These are phyloP conservation scores for Xylaria sp. DNA, from an alignment of 2,329 filamentous ascomycete genomes.

Conservation along the genomic window DNA sequence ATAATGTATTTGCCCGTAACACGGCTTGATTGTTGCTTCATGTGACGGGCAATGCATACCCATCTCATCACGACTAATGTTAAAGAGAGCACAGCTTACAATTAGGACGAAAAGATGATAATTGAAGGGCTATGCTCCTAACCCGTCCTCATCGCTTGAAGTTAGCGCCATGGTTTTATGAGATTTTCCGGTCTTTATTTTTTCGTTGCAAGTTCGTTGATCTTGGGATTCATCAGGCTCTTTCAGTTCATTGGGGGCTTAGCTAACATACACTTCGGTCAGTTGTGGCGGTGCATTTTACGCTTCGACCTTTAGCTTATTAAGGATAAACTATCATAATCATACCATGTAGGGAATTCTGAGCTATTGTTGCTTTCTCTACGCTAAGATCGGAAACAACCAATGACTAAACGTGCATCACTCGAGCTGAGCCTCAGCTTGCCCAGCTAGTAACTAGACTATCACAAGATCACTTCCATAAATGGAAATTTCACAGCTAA, in stretches of 20 bases:
- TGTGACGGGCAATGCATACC: too few species aligned
- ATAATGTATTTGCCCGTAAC: too few species aligned
- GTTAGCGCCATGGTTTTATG: too few species aligned
- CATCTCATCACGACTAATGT: too few species aligned
- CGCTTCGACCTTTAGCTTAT: background rate
- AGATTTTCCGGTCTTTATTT: too few species aligned
- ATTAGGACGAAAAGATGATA: too few species aligned
- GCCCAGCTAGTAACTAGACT: background rate
- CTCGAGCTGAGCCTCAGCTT: background rate
- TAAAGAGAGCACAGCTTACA: too few species aligned
- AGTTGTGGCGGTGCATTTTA: background rate
- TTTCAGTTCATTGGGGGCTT: background rate
- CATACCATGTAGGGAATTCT: background rate
- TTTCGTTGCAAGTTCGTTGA: too few species aligned
- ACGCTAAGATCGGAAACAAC: background rate
- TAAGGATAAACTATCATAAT: background rate
- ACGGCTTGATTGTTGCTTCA: too few species aligned
- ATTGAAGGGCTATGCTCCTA: too few species aligned
- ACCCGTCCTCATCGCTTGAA: too few species aligned
- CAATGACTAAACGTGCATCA: background rate
- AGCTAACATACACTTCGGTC: background rate
- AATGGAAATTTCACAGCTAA: conserved; percentile 2
- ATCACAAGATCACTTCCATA: background rate
- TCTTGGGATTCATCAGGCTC: too few species aligned
- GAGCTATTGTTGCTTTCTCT: background rate